These are phyloP conservation scores for Candida albicans DNA, from an alignment of 1,139 yeast species.

Conservation along the genomic window DNA sequence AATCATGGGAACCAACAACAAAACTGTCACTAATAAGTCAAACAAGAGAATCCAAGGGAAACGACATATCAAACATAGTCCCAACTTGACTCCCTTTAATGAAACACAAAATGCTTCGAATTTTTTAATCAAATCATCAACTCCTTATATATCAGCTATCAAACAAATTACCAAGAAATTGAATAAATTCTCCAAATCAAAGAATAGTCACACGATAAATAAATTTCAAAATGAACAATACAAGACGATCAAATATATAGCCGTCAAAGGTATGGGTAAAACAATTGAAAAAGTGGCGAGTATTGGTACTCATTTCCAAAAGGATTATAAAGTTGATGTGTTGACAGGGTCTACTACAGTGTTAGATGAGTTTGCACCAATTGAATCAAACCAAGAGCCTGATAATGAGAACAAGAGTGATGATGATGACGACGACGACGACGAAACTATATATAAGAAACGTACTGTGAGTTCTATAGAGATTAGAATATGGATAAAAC, in stretches of 20 bases:
- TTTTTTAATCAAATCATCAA: conserved; percentile 53
- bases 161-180: conserved; percentile 55
- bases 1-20: too few species aligned
- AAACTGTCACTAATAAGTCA: too few species aligned
- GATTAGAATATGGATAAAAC: conserved; percentile 45
- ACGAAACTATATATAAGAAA: conserved; percentile 43
- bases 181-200: conserved; percentile 33
- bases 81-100: conserved; percentile 32
- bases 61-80: conserved; percentile 47
- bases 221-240: conserved; percentile 42
- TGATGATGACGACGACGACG: conserved; percentile 34
- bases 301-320: conserved; percentile 51
- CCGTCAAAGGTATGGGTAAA: conserved; percentile 69
- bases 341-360: conserved; percentile 61
- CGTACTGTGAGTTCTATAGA: conserved; percentile 63
- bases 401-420: conserved; percentile 14
- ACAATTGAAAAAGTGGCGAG: conserved; percentile 56
- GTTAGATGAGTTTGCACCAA: conserved; percentile 54
- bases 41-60: conserved; percentile 3
- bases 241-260: conserved; percentile 42
- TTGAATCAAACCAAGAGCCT: conserved; percentile 1
- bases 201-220: conserved; percentile 6
- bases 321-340: conserved; percentile 50
- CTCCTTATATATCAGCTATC: conserved; percentile 64
- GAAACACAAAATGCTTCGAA: conserved; percentile 45